Percentiles rank a stretch among this genome's conserved stretches.
These are phyloP conservation scores for Chlorella sorokiniana DNA, from an alignment of 139 green algal species.

Conservation along the genomic window DNA sequence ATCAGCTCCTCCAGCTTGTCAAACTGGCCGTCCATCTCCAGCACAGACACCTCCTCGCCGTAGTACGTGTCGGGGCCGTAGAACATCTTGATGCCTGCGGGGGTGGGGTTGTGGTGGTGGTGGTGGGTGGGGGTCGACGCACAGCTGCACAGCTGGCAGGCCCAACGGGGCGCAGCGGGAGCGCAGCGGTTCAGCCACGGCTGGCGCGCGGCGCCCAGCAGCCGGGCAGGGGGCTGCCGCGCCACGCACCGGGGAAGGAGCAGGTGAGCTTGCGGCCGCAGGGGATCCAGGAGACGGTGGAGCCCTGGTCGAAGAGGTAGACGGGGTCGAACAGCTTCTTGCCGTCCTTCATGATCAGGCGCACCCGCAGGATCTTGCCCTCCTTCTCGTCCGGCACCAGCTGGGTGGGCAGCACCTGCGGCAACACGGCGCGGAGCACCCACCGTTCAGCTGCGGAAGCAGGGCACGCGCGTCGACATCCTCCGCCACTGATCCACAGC, in stretches of 20 bases:
- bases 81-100: constrained; percentile 83
- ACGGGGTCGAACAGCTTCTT: constrained; percentile 84
- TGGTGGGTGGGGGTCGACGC: not conserved
- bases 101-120: not conserved
- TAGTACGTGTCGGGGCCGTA: constrained; percentile 97
- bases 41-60: constrained; percentile 87
- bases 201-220: too few relatives aligned
- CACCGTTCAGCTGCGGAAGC: not conserved
- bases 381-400: constrained; percentile 98
- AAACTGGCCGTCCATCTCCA: constrained; percentile 94
- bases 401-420: constrained; percentile 97
- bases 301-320: constrained; percentile 99
- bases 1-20: constrained; percentile 94
- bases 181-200: not conserved
- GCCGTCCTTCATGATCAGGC: constrained; percentile 99
- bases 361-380: constrained; percentile 98
- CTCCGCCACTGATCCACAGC: too few relatives aligned
- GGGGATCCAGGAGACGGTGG: constrained; percentile 99
- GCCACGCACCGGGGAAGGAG: constrained; percentile 89
- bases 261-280: constrained; percentile 99
- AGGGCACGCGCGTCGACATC: too few relatives aligned
- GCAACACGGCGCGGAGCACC: too few relatives aligned
- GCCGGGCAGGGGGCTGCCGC: too few relatives aligned
- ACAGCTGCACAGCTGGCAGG: not conserved
- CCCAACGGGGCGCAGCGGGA: not conserved